Evolutionary conservation across 805 yeast species (phyloP), one percentile per base, ranked within the genome.

Genomic region (Clavispora fructus): DNA sequence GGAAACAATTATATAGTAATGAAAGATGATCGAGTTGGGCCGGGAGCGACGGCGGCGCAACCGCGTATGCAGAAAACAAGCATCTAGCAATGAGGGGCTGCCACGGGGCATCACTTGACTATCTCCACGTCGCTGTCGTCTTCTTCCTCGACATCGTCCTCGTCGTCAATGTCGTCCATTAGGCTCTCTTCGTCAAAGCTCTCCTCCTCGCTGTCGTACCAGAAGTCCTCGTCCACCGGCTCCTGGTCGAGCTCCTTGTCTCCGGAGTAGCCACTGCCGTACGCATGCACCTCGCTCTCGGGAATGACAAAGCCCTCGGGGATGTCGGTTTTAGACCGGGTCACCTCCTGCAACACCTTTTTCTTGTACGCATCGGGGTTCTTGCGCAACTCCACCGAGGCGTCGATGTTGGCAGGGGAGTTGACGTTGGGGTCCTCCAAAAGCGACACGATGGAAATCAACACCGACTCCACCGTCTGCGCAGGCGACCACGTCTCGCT

Each of bases 351-450:
- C 50, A 79, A 75, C 6, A 90, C 95, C 60, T 80, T 80, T 58
- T 77, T 81, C 63, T 80, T 79, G 69, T 89, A 92, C 40, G 79
- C 82, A 25, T 83, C 88, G 27, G 84, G 83, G 64, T 85, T 80
- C 59, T 87, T 88, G 59, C 96, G 77, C 79, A 88, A 90, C 57
- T 86, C 87, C 39, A 90, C 89, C 16, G 96, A 87, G 14, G 98
- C 98, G 65, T 92, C 98, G 42, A 92, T 91, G 65, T 92, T 92
- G 6, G 98, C 98, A 7, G 98, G 97, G 1, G 96, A 87, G 50
- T 82, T 79, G 48, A 87, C 84, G 68, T 92, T 92, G 44, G 98
- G 98, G 64, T 92, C 97, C 60, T 90, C 96, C 57, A 92, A 76
- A 43, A 92, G 75, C 8, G 97, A 89, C 16, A 92, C 86, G 53